Base-by-base conservation (phyloP, 306 rosid species). In the Cucumis hystrix region DNA sequence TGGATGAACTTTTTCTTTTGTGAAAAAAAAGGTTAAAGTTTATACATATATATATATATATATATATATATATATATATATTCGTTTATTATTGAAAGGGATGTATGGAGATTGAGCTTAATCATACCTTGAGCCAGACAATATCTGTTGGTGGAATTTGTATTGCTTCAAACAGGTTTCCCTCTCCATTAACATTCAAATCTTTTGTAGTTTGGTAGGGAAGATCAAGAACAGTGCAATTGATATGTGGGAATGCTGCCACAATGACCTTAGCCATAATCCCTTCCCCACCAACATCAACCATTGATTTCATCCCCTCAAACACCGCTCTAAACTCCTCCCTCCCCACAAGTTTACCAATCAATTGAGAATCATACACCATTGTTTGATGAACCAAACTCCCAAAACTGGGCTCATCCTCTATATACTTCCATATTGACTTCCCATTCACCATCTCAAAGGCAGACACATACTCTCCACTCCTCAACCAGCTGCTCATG, bases 261-360 rank as follows among this genome's bases (percentile, higher is more conserved):
- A 72, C 86, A 47, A 88, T 79, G 11, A 78, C 86, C 52, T 49
- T 86, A 10, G 84, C 83, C 85, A 85, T 41, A 5, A 69, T 39
- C 0, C 87, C 91, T 0, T 70, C 79, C 35, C 87, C 86, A 2
- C 91, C 87, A n/a, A 87, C 83, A 76, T 87, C 89, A 7, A 85
- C 87, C 80, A 88, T 10, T 1, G 89, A 80, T 20, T 49, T 47
- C 77, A 85, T n/a, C 1, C 89, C 83, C 12, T 76, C 52, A 8
- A 88, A 88, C 47, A 82, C 86, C 0, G 55, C 68, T 61, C 61
- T 41, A 41, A 72, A 78, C 59, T 79, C 78, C 13, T 6, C 7
- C 6, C 79, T 74, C 6, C 58, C n/a, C 58, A 85, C 35, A 7
- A 64, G 16, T 43, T 37, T 51, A 0, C 74, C 40, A 14, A 82